Evolutionary conservation across 176 grass and related monocot genomes (phyloP).

Genomic region (Bolboschoenus planiculmis): DNA sequence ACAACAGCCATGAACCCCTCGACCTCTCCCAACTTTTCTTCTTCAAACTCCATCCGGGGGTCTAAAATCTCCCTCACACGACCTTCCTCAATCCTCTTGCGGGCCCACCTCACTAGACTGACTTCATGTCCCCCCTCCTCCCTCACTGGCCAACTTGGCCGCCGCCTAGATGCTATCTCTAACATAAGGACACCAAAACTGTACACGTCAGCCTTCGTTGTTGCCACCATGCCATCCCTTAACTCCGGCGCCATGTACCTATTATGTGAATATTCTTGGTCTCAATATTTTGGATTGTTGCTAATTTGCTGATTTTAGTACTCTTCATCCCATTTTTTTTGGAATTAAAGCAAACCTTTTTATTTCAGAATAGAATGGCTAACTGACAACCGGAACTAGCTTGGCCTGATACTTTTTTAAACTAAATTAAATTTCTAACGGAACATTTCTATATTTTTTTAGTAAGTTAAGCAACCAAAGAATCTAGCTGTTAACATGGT

Average conservation of each 20-base stretch:
- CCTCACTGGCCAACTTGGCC: constrained; percentile 54
- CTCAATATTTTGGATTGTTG: neutral
- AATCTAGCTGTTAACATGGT: neutral
- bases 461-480: neutral
- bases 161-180: constrained; percentile 37
- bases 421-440: neutral
- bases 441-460: neutral
- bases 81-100: constrained; percentile 27
- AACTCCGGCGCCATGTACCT: constrained; percentile 82
- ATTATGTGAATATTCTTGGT: neutral
- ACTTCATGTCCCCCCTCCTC: constrained; percentile 24
- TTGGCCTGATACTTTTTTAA: neutral
- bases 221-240: constrained; percentile 30
- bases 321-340: neutral
- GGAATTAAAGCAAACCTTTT: neutral
- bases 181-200: constrained; percentile 70
- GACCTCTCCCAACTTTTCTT: constrained; percentile 22
- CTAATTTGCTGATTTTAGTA: neutral
- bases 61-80: constrained; percentile 35
- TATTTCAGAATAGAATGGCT: neutral
- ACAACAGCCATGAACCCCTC: constrained; percentile 33
- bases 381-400: neutral
- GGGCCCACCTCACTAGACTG: constrained; percentile 40
- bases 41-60: constrained; percentile 16
- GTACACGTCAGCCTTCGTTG: constrained; percentile 55